A percentile compares a stretch with the other conserved stretches of the same genome.
phyloP scores from a whole-genome alignment of 139 green algal species.

The Chlorella vulgaris region DNA sequence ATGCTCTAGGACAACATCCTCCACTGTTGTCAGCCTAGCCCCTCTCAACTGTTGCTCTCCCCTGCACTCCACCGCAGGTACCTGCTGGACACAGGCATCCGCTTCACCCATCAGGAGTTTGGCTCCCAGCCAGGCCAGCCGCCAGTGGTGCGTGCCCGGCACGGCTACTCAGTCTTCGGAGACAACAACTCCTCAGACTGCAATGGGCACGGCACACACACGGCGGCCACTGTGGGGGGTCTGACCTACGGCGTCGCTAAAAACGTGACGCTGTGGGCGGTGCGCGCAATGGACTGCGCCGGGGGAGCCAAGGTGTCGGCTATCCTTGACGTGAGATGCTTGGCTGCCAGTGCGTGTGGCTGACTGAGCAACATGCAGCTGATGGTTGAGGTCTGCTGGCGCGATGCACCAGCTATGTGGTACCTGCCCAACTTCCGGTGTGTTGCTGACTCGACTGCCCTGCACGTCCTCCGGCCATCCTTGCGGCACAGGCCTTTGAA shows the following conservation, averaged over 20 bases:
- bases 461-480: neutral
- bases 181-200: constrained; percentile 40
- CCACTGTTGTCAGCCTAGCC: no score
- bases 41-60: no score
- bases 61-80: constrained; percentile 46
- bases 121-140: neutral
- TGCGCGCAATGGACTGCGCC: constrained; percentile 46
- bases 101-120: constrained; percentile 57
- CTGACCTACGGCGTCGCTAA: constrained; percentile 69
- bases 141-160: constrained; percentile 13
- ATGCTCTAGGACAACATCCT: no score
- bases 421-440: no score
- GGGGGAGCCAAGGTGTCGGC: constrained; percentile 29
- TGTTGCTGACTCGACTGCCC: constrained; percentile 36
- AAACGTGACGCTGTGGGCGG: constrained; percentile 52
- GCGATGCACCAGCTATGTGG: no score
- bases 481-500: constrained; percentile 53
- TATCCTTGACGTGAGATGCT: constrained; percentile 31
- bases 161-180: constrained; percentile 28
- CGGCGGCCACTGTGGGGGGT: constrained; percentile 60
- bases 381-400: no score
- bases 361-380: no score
- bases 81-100: constrained; percentile 64
- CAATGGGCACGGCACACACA: constrained; percentile 76
- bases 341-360: no score